Conservation (phyloP, 2,329 filamentous ascomycete genomes). For the Hypoxylon sp. region DNA sequence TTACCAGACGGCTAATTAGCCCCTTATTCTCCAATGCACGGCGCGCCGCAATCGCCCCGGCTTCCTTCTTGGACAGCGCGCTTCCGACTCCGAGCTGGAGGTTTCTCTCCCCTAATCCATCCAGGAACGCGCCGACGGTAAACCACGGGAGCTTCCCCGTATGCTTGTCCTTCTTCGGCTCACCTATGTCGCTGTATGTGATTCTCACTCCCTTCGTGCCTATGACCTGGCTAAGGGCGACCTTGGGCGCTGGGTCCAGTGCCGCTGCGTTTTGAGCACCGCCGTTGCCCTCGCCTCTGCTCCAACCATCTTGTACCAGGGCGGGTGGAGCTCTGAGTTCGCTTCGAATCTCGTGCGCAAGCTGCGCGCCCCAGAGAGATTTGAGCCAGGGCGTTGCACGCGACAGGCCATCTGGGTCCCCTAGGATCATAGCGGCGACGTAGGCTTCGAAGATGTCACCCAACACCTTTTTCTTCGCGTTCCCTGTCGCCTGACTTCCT, state of each 20-base stretch:
- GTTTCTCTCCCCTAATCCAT: slow-evolving; percentile 72
- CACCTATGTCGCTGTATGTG: slow-evolving; percentile 65
- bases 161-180: slow-evolving; percentile 62
- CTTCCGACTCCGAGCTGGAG: slow-evolving; percentile 69
- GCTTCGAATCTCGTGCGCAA: slow-evolving; percentile 62
- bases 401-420: slow-evolving; percentile 69
- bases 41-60: slow-evolving; percentile 70
- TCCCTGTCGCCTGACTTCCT: slow-evolving; percentile 54
- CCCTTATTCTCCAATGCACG: slow-evolving; percentile 72
- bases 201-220: slow-evolving; percentile 65
- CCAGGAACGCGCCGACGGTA: slow-evolving; percentile 69
- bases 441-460: slow-evolving; percentile 94
- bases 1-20: slow-evolving; percentile 59
- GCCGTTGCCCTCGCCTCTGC: slow-evolving; percentile 13
- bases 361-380: slow-evolving; percentile 73
- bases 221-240: slow-evolving; percentile 59
- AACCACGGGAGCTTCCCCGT: slow-evolving; percentile 62
- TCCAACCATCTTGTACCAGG: slow-evolving; percentile 8
- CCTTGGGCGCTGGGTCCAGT: slow-evolving; percentile 57
- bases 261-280: slow-evolving; percentile 12
- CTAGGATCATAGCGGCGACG: slow-evolving; percentile 78
- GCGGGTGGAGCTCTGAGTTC: slow-evolving; percentile 41
- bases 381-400: slow-evolving; percentile 75
- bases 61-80: slow-evolving; percentile 73
- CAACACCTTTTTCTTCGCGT: slow-evolving; percentile 73